Evolutionary conservation across 208 protist genomes (phyloP).

Genomic region (Wallacemonas sp.): DNA sequence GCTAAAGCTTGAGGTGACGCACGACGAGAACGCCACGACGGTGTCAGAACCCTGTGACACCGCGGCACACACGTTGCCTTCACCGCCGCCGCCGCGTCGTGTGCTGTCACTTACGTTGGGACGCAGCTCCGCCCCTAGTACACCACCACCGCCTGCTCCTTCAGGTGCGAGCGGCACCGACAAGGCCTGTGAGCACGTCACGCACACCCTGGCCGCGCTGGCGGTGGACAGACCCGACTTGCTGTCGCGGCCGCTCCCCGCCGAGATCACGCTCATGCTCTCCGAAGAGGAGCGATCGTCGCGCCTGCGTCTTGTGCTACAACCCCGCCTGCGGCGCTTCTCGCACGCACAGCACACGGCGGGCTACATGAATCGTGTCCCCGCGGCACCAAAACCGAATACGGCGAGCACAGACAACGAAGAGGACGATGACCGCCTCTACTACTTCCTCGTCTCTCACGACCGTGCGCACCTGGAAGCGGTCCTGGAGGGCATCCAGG

Average conservation of each 20-base stretch:
- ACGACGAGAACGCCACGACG: not conserved
- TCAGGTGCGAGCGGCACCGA: not conserved
- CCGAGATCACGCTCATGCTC: constrained; percentile 51
- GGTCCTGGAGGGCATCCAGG: constrained; percentile 46
- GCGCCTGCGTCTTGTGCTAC: constrained; percentile 76
- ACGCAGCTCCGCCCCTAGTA: not conserved
- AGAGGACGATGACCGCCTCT: constrained; percentile 35
- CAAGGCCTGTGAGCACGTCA: not conserved
- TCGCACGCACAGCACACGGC: not conserved
- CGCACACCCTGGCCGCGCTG: constrained; percentile 35
- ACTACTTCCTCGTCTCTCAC: constrained; percentile 80
- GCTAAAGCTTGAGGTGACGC: constrained; percentile 9
- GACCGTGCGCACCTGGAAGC: constrained; percentile 69
- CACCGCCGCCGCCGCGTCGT: constrained; percentile 1
- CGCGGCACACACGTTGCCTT: not conserved
- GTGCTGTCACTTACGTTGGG: not conserved
- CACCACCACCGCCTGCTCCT: not conserved
- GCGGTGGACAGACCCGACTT: constrained; percentile 24
- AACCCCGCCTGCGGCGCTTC: constrained; percentile 69
- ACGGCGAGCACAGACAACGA: not conserved
- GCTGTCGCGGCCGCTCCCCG: constrained; percentile 43
- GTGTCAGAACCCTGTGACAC: no score
- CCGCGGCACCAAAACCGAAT: not conserved
- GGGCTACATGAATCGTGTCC: no score
- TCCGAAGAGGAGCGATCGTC: constrained; percentile 64